Evolutionary conservation across 2,329 filamentous ascomycete genomes (phyloP).

Genomic region (Colletotrichum sp.): DNA sequence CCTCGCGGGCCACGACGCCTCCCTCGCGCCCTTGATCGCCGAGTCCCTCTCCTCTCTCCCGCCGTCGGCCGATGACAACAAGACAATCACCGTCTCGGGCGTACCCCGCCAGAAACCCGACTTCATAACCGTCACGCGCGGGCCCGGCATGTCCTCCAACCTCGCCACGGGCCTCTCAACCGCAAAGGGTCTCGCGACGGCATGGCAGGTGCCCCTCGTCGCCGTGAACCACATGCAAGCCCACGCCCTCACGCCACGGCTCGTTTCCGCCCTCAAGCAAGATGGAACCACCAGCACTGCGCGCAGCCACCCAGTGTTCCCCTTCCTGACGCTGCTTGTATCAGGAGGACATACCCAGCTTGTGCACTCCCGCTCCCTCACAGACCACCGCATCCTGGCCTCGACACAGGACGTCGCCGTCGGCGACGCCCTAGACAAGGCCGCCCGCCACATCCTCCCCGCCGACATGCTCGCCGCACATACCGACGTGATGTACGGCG

Average conservation of each 20-base stretch:
- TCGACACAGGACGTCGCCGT: conserved; percentile 82
- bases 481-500: conserved; percentile 79
- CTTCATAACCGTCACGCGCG: conserved; percentile 87
- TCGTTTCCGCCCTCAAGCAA: conserved; percentile 67
- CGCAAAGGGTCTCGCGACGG: conserved; percentile 85
- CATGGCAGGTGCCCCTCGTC: conserved; percentile 82
- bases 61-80: conserved; percentile 1
- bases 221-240: conserved; percentile 98
- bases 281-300: background rate
- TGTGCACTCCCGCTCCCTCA: conserved; percentile 72
- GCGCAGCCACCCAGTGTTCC: conserved; percentile 64
- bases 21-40: conserved; percentile 71
- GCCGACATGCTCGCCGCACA: conserved; percentile 54
- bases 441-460: conserved; percentile 78
- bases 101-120: conserved; percentile 62
- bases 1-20: conserved; percentile 75
- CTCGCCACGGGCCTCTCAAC: conserved; percentile 79
- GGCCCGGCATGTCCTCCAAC: conserved; percentile 85
- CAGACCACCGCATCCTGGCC: conserved; percentile 75
- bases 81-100: conserved; percentile 18
- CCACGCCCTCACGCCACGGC: conserved; percentile 85
- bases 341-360: conserved; percentile 94
- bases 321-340: conserved; percentile 86
- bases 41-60: conserved; percentile 65
- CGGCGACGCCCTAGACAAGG: conserved; percentile 89